phyloP scores from a whole-genome alignment of 1,139 yeast genomes.

The Entelexis paramagnoliae region DNA sequence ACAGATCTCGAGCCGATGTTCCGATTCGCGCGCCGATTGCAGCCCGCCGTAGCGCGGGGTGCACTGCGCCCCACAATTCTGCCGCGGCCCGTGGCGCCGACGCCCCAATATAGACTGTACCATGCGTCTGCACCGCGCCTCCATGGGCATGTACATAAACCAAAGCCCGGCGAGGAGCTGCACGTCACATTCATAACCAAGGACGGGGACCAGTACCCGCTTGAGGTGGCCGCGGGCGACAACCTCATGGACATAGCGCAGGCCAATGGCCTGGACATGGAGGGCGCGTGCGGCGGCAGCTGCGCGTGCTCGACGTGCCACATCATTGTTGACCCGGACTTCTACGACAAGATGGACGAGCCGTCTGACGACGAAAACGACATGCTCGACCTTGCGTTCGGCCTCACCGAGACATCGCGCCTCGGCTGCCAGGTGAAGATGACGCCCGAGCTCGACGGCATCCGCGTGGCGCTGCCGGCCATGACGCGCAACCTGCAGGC shows the following conservation, averaged over 20 bases:
- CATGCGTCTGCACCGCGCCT: conserved; percentile 16
- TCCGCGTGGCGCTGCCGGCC: conserved; percentile 93
- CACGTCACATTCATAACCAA: conserved; percentile 85
- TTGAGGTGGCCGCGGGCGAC: conserved; percentile 89
- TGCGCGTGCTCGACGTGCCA: conserved; percentile 99
- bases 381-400: conserved; percentile 95
- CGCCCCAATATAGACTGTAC: conserved; percentile 16
- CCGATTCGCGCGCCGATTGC: conserved; percentile 1
- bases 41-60: background rate
- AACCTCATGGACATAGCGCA: conserved; percentile 88
- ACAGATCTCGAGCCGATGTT: background rate
- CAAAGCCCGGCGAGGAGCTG: conserved; percentile 87
- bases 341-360: conserved; percentile 80
- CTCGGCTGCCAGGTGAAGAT: conserved; percentile 88
- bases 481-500: conserved; percentile 89
- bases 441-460: conserved; percentile 83
- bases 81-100: background rate
- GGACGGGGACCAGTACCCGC: conserved; percentile 72
- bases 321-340: conserved; percentile 90
- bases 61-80: background rate
- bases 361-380: conserved; percentile 97
- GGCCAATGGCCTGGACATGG: conserved; percentile 87
- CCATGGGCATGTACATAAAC: conserved; percentile 84
- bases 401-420: conserved; percentile 83
- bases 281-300: conserved; percentile 98